Evolutionary conservation across 192 early-diverging fungal species (phyloP), one percentile per base, ranked within the genome.

Genomic region (Coemansia sp.): DNA sequence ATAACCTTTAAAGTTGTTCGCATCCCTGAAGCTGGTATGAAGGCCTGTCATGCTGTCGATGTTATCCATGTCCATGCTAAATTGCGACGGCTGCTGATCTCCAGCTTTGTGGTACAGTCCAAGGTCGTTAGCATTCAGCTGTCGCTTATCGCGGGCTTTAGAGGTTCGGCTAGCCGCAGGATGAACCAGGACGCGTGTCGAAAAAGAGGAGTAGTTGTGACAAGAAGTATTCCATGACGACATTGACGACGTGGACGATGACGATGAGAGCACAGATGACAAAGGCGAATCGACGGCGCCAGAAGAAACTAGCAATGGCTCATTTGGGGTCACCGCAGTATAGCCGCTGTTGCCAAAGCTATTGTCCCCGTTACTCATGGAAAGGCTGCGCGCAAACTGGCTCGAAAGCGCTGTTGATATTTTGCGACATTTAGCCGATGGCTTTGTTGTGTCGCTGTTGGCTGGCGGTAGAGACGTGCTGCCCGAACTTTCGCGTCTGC

Each of bases 311-410:
- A 51, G 29, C 1, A 24, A 14, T 29, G 40, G 11, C 9, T 35
- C 5, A 19, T 8, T 39, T 64, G 51, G 14, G 29, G 44, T 17
- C n/a, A 16, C 34, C 56, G 45, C 57, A 5, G 21, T n/a, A 19
- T 9, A 33, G 14, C 45, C 39, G 7, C 41, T 10, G 51, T 37
- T 33, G 19, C 21, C 39, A 36, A 39, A 27, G 27, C 10, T 24
- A 29, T 33, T 16, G 19, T 40, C 59, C 1, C 62, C 46, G 59
- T 64, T 69, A 53, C 59, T 70, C 62, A 83, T 59, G 6, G 80
- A 83, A 35, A 83, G 50, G n/a, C 80, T 83, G 35, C 80, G 75
- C 2, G 80, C 80, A 74, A 83, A 83, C 50, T 77, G 80, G 65
- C 72, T 77, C 2, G 80, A 77, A 37, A 83, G 64, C 7, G 72